Percentiles rank a stretch among this genome's conserved stretches.
Conservation (phyloP, 768 basidiomycete genomes). For the Mycena floridula region DNA sequence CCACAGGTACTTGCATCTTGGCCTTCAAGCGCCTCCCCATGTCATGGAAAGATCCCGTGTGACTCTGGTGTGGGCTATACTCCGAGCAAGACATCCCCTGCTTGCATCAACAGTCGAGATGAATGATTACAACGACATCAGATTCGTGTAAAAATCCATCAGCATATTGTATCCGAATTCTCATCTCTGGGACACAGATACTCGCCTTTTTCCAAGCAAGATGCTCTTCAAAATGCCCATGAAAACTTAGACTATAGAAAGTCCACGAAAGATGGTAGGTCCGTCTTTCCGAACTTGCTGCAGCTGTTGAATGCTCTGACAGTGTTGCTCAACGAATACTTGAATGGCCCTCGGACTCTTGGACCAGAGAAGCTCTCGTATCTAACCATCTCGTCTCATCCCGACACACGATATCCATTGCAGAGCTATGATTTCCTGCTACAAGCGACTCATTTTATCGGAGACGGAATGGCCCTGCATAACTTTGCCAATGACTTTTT, state of each 20-base stretch:
- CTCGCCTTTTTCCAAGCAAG: slow-evolving; percentile 6
- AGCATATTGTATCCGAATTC: neutral
- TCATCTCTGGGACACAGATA: neutral
- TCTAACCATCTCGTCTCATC: slow-evolving; percentile 48
- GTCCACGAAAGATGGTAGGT: slow-evolving; percentile 50
- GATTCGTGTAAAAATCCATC: slow-evolving; percentile 50
- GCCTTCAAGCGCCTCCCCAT: slow-evolving; percentile 43
- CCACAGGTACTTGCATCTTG: slow-evolving; percentile 74
- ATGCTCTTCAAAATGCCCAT: slow-evolving; percentile 43
- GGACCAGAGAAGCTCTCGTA: slow-evolving; percentile 62
- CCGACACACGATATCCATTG: too few species aligned
- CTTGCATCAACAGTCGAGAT: slow-evolving; percentile 59
- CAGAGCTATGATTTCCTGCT: slow-evolving; percentile 57
- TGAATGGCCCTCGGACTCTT: slow-evolving; percentile 74
- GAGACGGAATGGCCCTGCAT: slow-evolving; percentile 86
- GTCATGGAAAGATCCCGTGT: slow-evolving; percentile 44
- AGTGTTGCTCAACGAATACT: slow-evolving; percentile 63
- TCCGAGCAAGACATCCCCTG: slow-evolving; percentile 65
- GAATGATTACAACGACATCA: slow-evolving; percentile 55
- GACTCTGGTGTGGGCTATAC: slow-evolving; percentile 60
- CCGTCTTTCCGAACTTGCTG: neutral
- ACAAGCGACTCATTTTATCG: slow-evolving; percentile 75
- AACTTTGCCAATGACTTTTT: slow-evolving; percentile 80
- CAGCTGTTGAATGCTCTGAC: slow-evolving; percentile 1
- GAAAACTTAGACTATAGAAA: slow-evolving; percentile 42